Conservation (phyloP, 2,329 filamentous ascomycete species). For the Diaporthe humulicola region DNA sequence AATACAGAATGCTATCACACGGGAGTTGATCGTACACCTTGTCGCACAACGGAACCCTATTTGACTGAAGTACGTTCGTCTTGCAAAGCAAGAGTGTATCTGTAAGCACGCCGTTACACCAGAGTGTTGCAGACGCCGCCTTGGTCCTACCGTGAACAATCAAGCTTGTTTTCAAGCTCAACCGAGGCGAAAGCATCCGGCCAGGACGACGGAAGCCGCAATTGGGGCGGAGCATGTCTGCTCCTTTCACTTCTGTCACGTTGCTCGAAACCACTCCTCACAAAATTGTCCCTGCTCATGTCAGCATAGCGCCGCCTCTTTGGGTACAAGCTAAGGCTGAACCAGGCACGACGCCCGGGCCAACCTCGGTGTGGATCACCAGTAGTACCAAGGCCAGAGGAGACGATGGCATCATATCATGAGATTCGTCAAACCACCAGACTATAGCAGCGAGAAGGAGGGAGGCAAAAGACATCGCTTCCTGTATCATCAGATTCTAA, state of each 20-base stretch:
- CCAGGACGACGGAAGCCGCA: neutral
- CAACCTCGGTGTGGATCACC: slow-evolving; percentile 22
- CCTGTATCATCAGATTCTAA: slow-evolving; percentile 1
- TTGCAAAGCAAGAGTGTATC: neutral
- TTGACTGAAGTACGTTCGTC: neutral
- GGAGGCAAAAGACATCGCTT: neutral
- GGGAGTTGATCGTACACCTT: neutral
- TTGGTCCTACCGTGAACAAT: slow-evolving; percentile 6
- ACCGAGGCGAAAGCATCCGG: slow-evolving; percentile 10
- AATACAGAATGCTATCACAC: neutral
- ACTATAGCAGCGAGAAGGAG: neutral
- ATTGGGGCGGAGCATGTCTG: neutral
- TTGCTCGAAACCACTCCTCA: neutral
- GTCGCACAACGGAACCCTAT: neutral
- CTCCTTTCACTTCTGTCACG: neutral
- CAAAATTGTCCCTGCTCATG: neutral
- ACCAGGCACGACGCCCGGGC: slow-evolving; percentile 10
- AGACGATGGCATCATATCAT: slow-evolving; percentile 29
- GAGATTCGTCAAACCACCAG: slow-evolving; percentile 28
- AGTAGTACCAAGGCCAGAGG: slow-evolving; percentile 1
- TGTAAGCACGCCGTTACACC: neutral
- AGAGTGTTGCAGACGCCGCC: neutral
- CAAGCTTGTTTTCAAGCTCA: slow-evolving; percentile 33
- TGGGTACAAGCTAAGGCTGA: neutral
- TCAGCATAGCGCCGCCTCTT: neutral